A percentile compares a stretch with the other conserved stretches of the same genome.
These are phyloP conservation scores for Clitopilus passeckerianus DNA, from an alignment of 768 basidiomycete genomes.

Conservation along the genomic window DNA sequence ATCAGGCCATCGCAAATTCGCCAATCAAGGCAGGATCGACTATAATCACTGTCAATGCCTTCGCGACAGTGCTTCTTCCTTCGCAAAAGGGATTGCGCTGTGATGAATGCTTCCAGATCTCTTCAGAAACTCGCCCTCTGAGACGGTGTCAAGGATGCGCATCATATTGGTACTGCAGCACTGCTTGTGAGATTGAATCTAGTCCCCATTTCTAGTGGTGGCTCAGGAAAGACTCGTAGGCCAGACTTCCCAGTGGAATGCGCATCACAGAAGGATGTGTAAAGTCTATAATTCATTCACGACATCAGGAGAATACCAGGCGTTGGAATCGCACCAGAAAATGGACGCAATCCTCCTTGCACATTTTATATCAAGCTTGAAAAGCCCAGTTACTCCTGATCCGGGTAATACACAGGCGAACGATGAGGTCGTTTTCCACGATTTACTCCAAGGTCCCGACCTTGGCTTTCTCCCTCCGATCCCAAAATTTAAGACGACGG, in stretches of 20 bases:
- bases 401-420: constrained; percentile 16
- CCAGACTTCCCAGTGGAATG: constrained; percentile 63
- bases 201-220: background rate
- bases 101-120: constrained; percentile 51
- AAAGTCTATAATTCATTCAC: constrained; percentile 44
- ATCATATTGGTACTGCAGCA: constrained; percentile 70
- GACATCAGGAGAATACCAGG: constrained; percentile 40
- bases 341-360: constrained; percentile 63
- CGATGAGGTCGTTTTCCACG: constrained; percentile 28
- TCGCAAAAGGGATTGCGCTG: constrained; percentile 62
- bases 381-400: constrained; percentile 18
- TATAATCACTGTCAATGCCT: constrained; percentile 39
- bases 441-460: constrained; percentile 40
- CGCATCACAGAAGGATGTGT: constrained; percentile 68
- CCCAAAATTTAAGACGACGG: constrained; percentile 25
- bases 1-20: constrained; percentile 40
- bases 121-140: constrained; percentile 26
- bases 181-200: constrained; percentile 44
- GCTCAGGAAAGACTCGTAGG: constrained; percentile 33
- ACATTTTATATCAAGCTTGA: constrained; percentile 43
- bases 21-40: constrained; percentile 33
- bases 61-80: constrained; percentile 45
- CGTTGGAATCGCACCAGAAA: constrained; percentile 46
- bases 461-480: constrained; percentile 15
- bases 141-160: constrained; percentile 63